Percentiles rank a stretch among this genome's conserved stretches.
Conservation (phyloP, 1,284 basidiomycete species). For the Vanrija sp. region DNA sequence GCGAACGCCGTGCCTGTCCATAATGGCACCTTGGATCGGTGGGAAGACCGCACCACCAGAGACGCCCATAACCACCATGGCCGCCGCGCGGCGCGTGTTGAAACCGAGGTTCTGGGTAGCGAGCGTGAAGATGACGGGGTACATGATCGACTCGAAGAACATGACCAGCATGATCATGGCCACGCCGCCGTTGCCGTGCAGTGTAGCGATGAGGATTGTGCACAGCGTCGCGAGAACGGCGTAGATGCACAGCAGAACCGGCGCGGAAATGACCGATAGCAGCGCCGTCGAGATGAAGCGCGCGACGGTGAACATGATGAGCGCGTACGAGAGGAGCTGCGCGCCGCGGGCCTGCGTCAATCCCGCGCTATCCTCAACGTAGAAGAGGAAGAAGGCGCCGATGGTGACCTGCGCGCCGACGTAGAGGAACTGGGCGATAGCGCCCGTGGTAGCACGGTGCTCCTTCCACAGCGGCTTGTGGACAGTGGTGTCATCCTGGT, state of each 20-base stretch:
- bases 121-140: slow-evolving; percentile 55
- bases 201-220: slow-evolving; percentile 56
- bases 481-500: background rate
- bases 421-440: slow-evolving; percentile 48
- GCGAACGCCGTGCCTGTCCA: slow-evolving; percentile 52
- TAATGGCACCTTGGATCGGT: slow-evolving; percentile 64
- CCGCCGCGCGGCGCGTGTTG: slow-evolving; percentile 66
- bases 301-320: slow-evolving; percentile 67
- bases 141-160: slow-evolving; percentile 71
- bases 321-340: slow-evolving; percentile 65
- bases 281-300: slow-evolving; percentile 63
- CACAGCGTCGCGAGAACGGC: slow-evolving; percentile 57
- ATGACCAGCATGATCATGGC: slow-evolving; percentile 65
- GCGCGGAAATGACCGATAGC: slow-evolving; percentile 61
- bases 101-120: slow-evolving; percentile 66
- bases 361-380: slow-evolving; percentile 58
- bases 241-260: slow-evolving; percentile 60
- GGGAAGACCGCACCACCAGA: slow-evolving; percentile 74
- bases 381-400: slow-evolving; percentile 69
- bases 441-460: slow-evolving; percentile 63
- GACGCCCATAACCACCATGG: slow-evolving; percentile 63
- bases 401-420: slow-evolving; percentile 70
- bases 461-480: slow-evolving; percentile 62
- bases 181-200: slow-evolving; percentile 58
- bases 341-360: slow-evolving; percentile 57